A percentile compares a stretch with the other conserved stretches of the same genome.
phyloP scores from a whole-genome alignment of 192 early-diverging fungal genomes.

The Podila epigama region DNA sequence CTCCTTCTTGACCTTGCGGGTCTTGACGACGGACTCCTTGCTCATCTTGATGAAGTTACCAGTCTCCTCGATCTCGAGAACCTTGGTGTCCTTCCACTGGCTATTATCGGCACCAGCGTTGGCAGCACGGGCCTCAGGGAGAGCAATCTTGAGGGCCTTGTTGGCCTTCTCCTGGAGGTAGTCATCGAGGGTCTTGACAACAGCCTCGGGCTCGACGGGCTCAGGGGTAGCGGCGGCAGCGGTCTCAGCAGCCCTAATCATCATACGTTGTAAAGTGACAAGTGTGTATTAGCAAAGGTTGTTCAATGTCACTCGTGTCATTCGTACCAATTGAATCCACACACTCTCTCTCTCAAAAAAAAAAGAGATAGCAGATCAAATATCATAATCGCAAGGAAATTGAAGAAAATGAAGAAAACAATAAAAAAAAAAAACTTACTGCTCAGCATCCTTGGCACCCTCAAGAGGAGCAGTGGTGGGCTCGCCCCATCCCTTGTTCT shows the following conservation, averaged over 20 bases:
- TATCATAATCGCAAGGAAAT: no score
- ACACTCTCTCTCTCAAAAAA: background rate
- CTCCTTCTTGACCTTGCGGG: conserved; percentile 62
- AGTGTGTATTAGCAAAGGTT: no score
- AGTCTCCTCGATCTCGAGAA: conserved; percentile 76
- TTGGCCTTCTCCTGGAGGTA: conserved; percentile 80
- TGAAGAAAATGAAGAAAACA: conserved; percentile 3
- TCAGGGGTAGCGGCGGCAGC: conserved; percentile 57
- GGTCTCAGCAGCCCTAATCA: conserved; percentile 21
- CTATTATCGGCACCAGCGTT: conserved; percentile 89
- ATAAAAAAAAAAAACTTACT: conserved; percentile 45
- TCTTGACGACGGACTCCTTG: conserved; percentile 63
- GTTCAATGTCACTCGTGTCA: no score
- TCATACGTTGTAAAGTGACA: conserved; percentile 1
- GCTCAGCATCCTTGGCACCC: conserved; percentile 61
- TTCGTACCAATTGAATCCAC: no score
- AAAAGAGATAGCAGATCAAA: no score
- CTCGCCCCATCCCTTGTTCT: conserved; percentile 86
- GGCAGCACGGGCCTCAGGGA: conserved; percentile 77
- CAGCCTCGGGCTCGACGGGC: conserved; percentile 68
- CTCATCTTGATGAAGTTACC: conserved; percentile 73
- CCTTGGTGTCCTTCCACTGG: conserved; percentile 83
- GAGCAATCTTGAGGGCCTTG: conserved; percentile 66
- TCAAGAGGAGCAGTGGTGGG: conserved; percentile 63
- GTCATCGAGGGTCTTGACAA: conserved; percentile 87